Evolutionary conservation across 2,329 filamentous ascomycete species (phyloP).

Genomic region (Tympanopsis confertula): DNA sequence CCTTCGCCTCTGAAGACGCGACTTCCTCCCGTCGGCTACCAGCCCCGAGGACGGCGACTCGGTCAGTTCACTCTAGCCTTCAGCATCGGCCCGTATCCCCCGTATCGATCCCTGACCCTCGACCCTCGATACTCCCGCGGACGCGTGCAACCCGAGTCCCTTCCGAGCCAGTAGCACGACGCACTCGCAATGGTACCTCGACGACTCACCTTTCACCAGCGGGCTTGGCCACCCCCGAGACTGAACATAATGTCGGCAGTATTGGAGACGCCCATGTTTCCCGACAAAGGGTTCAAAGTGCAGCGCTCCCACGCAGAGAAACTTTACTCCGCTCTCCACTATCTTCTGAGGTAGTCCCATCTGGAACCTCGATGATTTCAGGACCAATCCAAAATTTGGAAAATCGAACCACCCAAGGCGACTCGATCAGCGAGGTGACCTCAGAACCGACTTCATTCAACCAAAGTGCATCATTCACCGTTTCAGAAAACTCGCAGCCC

Average conservation of each 20-base stretch:
- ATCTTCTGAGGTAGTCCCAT: slow-evolving; percentile 1
- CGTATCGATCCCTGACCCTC: not conserved
- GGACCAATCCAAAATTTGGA: too few species aligned
- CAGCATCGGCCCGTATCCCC: not conserved
- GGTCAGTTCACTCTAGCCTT: not conserved
- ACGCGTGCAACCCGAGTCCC: not conserved
- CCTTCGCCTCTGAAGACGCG: not conserved
- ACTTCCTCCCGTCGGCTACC: not conserved
- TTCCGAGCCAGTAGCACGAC: not conserved
- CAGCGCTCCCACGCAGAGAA: not conserved
- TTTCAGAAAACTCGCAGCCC: not conserved
- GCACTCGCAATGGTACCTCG: not conserved
- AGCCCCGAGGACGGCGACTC: too few species aligned
- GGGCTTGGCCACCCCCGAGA: not conserved
- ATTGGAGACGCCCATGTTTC: not conserved
- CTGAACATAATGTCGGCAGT: not conserved
- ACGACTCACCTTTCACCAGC: too few species aligned
- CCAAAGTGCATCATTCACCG: not conserved
- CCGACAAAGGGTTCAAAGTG: not conserved
- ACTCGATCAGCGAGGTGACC: too few species aligned
- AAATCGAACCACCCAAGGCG: too few species aligned
- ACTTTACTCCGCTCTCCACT: not conserved
- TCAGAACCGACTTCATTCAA: too few species aligned
- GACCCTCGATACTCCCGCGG: not conserved
- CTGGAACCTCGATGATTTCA: too few species aligned